Evolutionary conservation across 768 basidiomycete genomes (phyloP), one percentile per base, ranked within the genome.

Genomic region (Pulveroboletus ravenelii): DNA sequence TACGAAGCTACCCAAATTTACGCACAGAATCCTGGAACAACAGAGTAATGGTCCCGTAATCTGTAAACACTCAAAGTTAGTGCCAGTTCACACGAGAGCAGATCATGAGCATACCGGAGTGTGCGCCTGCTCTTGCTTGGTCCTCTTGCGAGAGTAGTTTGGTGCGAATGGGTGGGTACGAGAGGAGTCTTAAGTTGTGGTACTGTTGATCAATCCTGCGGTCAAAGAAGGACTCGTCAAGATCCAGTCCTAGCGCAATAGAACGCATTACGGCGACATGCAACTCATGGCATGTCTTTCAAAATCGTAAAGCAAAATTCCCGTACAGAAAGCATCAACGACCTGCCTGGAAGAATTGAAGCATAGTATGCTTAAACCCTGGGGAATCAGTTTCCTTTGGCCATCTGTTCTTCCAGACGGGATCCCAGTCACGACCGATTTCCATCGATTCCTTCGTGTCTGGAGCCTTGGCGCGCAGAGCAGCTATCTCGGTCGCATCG

Each of bases 371-470:
- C 62, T 84, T 86, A 72, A 91, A 93, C 9, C 64, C 74, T 1
- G 89, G 86, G 1, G 71, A 79, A 45, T 81, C 76, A 2, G 53
- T 60, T 59, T 88, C 82, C 38, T 71, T 68, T 4, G 87, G 90
- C 91, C 92, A 93, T 56, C 77, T 76, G 64, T 94, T 94, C 63
- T 78, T 81, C 84, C 85, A 89, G 35, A 69, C 74, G 14, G 77
- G 72, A 56, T 88, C 89, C 81, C 85, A 87, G 51, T 94, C 89
- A 23, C 86, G 77, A 29, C 92, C 90, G 40, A 94, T 92, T 66
- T 94, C 91, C 83, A 93, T 90, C 8, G 81, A 74, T 66, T 93
- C 90, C 67, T 91, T 90, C 69, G 70, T 81, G 62, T 91, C 90
- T 0, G 91, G 90, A 0, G 90, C 82, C 52, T 80, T 82, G 51